These are phyloP conservation scores for Lepidium africanum DNA, from an alignment of 345 rosid genomes.

Conservation along the genomic window DNA sequence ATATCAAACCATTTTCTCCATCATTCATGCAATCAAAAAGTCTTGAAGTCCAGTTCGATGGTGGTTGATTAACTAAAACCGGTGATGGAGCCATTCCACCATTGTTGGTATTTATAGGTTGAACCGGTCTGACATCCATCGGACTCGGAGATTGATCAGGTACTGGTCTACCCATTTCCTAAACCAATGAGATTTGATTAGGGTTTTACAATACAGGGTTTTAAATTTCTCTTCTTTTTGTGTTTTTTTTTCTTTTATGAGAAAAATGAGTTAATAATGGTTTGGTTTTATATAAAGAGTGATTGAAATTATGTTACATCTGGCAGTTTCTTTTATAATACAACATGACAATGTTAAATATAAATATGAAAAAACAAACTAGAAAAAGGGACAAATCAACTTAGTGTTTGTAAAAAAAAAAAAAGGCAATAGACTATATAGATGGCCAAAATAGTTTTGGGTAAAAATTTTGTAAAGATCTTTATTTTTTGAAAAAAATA, in stretches of 20 bases:
- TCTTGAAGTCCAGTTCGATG: constrained; percentile 45
- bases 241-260: background rate
- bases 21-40: constrained; percentile 73
- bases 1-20: constrained; percentile 40
- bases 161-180: constrained; percentile 17
- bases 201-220: background rate
- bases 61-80: background rate
- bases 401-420: too few relatives aligned
- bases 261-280: background rate
- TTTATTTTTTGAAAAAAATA: too few relatives aligned
- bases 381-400: too few relatives aligned
- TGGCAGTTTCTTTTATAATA: background rate
- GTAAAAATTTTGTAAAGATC: too few relatives aligned
- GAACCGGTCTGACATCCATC: background rate
- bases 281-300: constrained; percentile 6
- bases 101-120: background rate
- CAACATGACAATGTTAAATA: background rate
- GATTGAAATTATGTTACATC: background rate
- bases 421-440: too few relatives aligned
- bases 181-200: background rate
- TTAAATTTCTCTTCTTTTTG: background rate
- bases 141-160: constrained; percentile 3
- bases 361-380: background rate
- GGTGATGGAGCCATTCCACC: background rate
- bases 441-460: too few relatives aligned